These are phyloP conservation scores for Tetrahymena malaccensis DNA, from an alignment of 73 alveolate species.

Conservation along the genomic window DNA sequence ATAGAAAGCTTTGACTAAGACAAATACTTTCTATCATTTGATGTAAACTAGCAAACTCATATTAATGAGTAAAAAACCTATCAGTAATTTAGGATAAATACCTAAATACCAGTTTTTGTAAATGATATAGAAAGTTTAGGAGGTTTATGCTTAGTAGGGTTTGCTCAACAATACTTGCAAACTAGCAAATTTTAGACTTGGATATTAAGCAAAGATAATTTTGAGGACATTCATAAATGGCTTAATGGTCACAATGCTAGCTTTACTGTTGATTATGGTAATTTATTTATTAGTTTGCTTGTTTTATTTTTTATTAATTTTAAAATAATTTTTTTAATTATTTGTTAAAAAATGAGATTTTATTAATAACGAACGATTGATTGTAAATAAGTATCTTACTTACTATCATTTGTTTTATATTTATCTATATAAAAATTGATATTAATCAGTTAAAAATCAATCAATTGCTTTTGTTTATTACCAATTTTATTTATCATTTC, in stretches of 20 bases:
- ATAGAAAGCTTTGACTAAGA: background rate
- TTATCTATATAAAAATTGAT: background rate
- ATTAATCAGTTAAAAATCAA: background rate
- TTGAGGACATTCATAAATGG: background rate
- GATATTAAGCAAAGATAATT: background rate
- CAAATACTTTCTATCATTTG: background rate
- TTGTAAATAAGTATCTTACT: background rate
- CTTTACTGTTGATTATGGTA: background rate
- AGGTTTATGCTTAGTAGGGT: background rate
- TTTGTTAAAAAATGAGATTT: background rate
- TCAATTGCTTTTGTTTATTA: background rate
- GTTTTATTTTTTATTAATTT: no score
- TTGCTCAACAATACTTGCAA: background rate
- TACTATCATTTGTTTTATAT: background rate
- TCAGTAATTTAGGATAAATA: background rate
- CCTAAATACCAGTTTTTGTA: background rate
- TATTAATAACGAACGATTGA: background rate
- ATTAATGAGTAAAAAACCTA: background rate
- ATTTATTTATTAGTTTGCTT: background rate
- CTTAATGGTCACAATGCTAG: background rate
- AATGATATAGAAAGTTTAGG: background rate
- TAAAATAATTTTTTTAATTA: no score
- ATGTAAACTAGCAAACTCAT: background rate
- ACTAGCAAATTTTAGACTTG: background rate
- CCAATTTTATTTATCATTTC: background rate